Percentiles rank a stretch among this genome's conserved stretches.
Conservation (phyloP, 139 green algal species). For the Tetraselmis chui region DNA sequence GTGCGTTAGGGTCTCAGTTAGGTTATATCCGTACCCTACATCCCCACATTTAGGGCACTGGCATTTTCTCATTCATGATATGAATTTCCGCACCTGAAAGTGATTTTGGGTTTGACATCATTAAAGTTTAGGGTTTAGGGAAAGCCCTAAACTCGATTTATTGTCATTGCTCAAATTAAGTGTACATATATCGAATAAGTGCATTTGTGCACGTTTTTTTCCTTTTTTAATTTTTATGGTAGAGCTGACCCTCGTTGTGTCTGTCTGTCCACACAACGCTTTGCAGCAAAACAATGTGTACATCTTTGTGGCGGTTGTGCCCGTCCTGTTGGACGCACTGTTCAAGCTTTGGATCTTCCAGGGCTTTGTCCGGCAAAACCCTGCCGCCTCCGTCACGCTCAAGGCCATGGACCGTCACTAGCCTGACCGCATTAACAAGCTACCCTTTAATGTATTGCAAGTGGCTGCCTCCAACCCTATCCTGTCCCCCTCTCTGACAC, state of each 20-base stretch:
- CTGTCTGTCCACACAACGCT: background rate
- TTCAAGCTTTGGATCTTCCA: slow-evolving; percentile 94
- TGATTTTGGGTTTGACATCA: background rate
- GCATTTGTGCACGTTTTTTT: background rate
- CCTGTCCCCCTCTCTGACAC: background rate
- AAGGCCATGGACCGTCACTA: slow-evolving; percentile 77
- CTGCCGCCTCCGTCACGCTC: slow-evolving; percentile 74
- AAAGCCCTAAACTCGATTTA: background rate
- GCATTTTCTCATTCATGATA: background rate
- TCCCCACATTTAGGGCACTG: no score
- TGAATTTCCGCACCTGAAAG: background rate
- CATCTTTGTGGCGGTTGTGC: slow-evolving; percentile 69
- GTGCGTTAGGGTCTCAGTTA: slow-evolving; percentile 17
- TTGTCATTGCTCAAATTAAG: background rate
- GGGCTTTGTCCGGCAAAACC: slow-evolving; percentile 70
- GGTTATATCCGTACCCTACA: background rate
- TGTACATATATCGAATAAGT: background rate
- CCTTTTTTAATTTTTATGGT: background rate
- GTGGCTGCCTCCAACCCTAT: background rate
- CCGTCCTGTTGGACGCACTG: slow-evolving; percentile 73
- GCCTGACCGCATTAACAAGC: no score
- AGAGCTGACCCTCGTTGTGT: background rate
- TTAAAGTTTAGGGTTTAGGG: background rate
- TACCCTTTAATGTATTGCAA: no score
- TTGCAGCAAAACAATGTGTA: slow-evolving; percentile 36